Conservation (phyloP, 495 filamentous ascomycete genomes). For the Neurospora sublineolata region DNA sequence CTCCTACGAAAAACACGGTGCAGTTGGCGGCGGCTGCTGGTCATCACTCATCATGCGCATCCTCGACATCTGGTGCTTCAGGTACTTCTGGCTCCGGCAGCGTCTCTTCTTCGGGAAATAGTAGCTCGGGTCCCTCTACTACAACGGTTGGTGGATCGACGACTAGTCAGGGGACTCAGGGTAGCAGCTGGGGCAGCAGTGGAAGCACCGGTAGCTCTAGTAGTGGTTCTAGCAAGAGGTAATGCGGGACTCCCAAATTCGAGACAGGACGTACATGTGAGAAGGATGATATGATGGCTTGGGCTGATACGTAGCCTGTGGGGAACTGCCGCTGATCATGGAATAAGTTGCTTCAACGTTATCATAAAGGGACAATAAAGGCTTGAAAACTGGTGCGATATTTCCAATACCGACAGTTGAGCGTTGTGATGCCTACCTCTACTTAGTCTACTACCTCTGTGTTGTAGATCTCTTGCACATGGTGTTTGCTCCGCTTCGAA, state of each 20-base stretch:
- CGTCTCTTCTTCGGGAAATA: background rate
- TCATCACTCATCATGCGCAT: background rate
- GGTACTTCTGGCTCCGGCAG: background rate
- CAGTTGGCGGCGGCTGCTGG: background rate
- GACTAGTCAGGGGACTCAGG: background rate
- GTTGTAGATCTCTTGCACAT: too few relatives aligned
- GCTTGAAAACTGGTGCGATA: too few relatives aligned
- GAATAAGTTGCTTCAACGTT: background rate
- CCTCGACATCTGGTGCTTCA: background rate
- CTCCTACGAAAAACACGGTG: background rate
- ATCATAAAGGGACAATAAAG: too few relatives aligned
- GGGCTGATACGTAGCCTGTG: too few relatives aligned
- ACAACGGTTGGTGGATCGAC: background rate
- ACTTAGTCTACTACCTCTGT: too few relatives aligned
- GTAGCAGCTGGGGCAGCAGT: background rate
- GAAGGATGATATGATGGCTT: too few relatives aligned
- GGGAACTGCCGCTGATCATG: too few relatives aligned
- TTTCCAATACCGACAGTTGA: too few relatives aligned
- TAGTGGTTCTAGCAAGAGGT: background rate
- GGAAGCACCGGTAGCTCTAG: background rate
- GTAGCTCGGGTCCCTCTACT: background rate
- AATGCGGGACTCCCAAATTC: too few relatives aligned
- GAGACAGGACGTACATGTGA: too few relatives aligned
- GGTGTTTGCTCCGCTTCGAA: too few relatives aligned
- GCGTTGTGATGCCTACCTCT: too few relatives aligned